A percentile compares a stretch with the other conserved stretches of the same genome.
These are phyloP conservation scores for Trypanosoma boissoni DNA, from an alignment of 208 protist species.

Conservation along the genomic window DNA sequence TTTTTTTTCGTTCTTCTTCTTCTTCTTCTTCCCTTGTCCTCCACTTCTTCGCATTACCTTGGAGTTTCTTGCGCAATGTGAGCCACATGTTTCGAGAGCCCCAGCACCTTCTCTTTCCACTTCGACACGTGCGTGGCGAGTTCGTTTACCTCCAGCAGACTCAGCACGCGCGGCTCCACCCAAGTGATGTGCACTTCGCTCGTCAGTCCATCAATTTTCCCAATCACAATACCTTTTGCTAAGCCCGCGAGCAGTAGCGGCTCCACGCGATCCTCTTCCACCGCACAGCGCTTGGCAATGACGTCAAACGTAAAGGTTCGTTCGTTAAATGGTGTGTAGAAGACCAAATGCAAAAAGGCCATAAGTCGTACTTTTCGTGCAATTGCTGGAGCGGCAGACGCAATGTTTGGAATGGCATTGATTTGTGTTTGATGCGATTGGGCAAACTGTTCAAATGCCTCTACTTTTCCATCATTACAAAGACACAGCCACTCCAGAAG, in stretches of 20 bases:
- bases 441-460: constrained; percentile 63
- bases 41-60: constrained; percentile 2
- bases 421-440: constrained; percentile 38
- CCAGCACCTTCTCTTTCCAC: constrained; percentile 70
- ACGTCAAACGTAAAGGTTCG: constrained; percentile 83
- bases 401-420: constrained; percentile 26
- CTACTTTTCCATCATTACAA: constrained; percentile 81
- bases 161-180: constrained; percentile 88
- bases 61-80: constrained; percentile 29
- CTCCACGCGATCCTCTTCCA: constrained; percentile 83
- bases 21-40: neutral
- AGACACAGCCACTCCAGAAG: constrained; percentile 68
- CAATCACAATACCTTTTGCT: constrained; percentile 91
- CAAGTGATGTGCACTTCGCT: constrained; percentile 81
- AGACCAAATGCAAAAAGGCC: constrained; percentile 94
- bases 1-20: neutral
- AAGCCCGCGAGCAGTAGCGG: constrained; percentile 93
- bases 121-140: constrained; percentile 60
- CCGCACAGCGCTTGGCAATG: constrained; percentile 66
- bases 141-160: constrained; percentile 66
- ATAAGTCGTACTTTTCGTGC: constrained; percentile 91
- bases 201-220: constrained; percentile 91
- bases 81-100: constrained; percentile 40
- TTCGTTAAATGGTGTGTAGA: constrained; percentile 91
- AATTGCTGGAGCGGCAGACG: constrained; percentile 22